phyloP scores from a whole-genome alignment of 1,139 yeast species.

The Kazachstania sp. region DNA sequence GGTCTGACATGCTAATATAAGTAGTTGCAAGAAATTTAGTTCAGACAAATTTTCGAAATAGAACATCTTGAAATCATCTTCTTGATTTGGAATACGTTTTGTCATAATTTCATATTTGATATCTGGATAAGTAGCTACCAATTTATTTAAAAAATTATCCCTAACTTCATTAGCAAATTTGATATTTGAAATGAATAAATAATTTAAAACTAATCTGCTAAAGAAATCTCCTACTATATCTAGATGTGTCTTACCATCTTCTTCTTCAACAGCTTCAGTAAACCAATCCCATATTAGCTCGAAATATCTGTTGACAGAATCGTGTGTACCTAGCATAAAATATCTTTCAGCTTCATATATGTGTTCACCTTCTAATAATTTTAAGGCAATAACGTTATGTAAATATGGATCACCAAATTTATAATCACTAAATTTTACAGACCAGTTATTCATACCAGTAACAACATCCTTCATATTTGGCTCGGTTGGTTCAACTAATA shows the following conservation, averaged over 20 bases:
- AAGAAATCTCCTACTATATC: conserved; percentile 44
- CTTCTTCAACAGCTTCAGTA: conserved; percentile 26
- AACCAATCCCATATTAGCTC: conserved; percentile 55
- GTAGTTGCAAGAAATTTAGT: conserved; percentile 61
- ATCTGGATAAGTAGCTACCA: conserved; percentile 28
- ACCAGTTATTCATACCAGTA: conserved; percentile 59
- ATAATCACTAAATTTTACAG: conserved; percentile 40
- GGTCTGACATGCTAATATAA: conserved; percentile 54
- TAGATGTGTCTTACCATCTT: conserved; percentile 12
- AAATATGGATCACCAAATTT: conserved; percentile 69
- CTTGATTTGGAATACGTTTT: conserved; percentile 12
- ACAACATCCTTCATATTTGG: conserved; percentile 60
- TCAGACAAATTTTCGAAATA: conserved; percentile 34
- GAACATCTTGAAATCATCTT: conserved; percentile 18
- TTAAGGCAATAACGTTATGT: conserved; percentile 66
- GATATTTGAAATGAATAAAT: conserved; percentile 54
- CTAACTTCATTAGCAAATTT: conserved; percentile 45
- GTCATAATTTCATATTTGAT: conserved; percentile 13
- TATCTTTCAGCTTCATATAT: conserved; percentile 50
- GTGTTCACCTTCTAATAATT: conserved; percentile 38
- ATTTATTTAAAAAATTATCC: conserved; percentile 31
- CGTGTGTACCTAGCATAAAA: conserved; percentile 58
- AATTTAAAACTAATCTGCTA: conserved; percentile 61
- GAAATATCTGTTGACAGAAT: conserved; percentile 47
- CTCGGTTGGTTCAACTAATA: conserved; percentile 40